Evolutionary conservation across 2,329 filamentous ascomycete species (phyloP), one percentile per base, ranked within the genome.

Genomic region (Thielaviopsis euricoi): DNA sequence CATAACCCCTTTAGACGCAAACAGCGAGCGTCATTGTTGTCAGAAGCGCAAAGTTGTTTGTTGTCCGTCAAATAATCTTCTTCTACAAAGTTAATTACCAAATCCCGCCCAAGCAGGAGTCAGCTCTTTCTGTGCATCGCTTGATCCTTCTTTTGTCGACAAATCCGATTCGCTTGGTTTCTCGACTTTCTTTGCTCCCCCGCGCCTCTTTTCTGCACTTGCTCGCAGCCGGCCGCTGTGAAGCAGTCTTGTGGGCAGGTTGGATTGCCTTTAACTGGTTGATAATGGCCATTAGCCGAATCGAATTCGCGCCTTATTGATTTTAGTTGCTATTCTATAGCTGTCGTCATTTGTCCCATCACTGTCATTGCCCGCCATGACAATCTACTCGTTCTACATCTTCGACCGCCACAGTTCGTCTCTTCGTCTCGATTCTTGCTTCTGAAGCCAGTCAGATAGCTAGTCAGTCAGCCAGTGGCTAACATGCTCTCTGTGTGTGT

Each of bases 341-440:
- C 17, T 43, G 33, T 40, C 53, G 52, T 55, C 40, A 51, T 4
- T 29, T 10, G 21, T 51, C 4, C 15, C n/a, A n/a, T n/a, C n/a
- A n/a, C n/a, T n/a, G n/a, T n/a, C n/a, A n/a, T n/a, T 19, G 3
- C 1, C 64, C 70, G 75, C 65, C 68, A 97, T 98, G 93, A 84
- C 86, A 61, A 87, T 97, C 71, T 97, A 94, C 74, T 90, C 89
- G 61, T 95, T 98, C 74, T 95, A 95, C 77, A 96, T 98, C 69
- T 98, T 98, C 70, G 93, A 98, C 74, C 86, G 93, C 64, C 93
- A 98, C 73, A 95, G 93, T 96, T 78, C 68, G 80, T 67, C 53
- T 6, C 43, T 52, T 40, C 40, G 46, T 46, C 53, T 51, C 48
- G 25, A 21, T 46, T 46, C 33, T 37, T 49, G 33, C n/a, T 17